These are phyloP conservation scores for Knufia petricola DNA, from an alignment of 2,329 filamentous ascomycete genomes.

Conservation along the genomic window DNA sequence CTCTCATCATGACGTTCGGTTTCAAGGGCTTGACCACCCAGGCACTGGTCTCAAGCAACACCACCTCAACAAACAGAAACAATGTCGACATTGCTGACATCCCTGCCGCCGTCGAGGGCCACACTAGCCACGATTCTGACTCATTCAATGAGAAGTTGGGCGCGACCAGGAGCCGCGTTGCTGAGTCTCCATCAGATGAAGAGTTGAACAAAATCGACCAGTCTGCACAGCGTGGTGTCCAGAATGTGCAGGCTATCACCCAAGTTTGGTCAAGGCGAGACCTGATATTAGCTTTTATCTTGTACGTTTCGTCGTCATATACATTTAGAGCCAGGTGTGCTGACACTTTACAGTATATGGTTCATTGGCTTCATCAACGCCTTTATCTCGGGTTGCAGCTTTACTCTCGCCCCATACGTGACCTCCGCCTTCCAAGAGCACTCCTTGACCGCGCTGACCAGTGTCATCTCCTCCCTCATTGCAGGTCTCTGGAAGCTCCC, in stretches of 20 bases:
- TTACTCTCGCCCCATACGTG: slow-evolving; percentile 39
- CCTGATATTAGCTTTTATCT: slow-evolving; percentile 30
- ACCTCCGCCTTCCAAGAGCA: slow-evolving; percentile 46
- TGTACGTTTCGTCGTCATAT: slow-evolving; percentile 13
- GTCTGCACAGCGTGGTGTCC: slow-evolving; percentile 26
- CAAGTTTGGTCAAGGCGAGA: slow-evolving; percentile 31
- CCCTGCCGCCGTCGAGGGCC: background rate
- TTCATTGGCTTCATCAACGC: slow-evolving; percentile 35
- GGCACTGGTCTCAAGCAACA: background rate
- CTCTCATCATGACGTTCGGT: background rate
- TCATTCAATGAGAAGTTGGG: background rate
- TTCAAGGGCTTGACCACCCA: background rate
- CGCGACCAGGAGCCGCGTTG: background rate
- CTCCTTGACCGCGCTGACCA: slow-evolving; percentile 43
- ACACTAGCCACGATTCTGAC: background rate
- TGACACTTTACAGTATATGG: slow-evolving; percentile 23
- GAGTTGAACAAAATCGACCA: background rate
- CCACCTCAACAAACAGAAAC: background rate
- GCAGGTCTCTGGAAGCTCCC: slow-evolving; percentile 3
- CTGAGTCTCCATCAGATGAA: background rate
- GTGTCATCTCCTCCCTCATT: slow-evolving; percentile 3
- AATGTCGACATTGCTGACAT: background rate
- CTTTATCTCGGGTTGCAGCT: slow-evolving; percentile 31
- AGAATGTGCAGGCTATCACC: slow-evolving; percentile 35
- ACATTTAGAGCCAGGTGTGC: slow-evolving; percentile 6